Evolutionary conservation across 78 protist genomes (phyloP).

Genomic region (Monocercomonoides exilis): DNA sequence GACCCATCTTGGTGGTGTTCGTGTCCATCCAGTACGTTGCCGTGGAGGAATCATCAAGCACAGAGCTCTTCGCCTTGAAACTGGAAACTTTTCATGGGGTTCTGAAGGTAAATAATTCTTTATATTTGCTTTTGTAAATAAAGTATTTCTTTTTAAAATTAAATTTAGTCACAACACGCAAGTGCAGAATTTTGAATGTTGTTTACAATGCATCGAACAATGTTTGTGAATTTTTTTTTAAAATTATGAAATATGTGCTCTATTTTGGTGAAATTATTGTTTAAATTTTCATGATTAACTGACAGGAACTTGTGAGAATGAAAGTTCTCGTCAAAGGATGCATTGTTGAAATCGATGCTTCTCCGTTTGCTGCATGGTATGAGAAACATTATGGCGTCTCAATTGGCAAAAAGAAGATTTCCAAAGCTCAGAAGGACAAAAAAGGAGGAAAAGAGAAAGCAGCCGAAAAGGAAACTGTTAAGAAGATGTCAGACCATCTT

Average conservation of each 20-base stretch:
- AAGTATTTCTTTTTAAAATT: too few relatives aligned
- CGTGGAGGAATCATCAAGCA: conserved; percentile 92
- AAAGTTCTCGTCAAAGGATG: conserved; percentile 94
- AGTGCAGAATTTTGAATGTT: conserved; percentile 83
- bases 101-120: conserved; percentile 42
- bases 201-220: conserved; percentile 97
- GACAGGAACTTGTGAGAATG: conserved; percentile 97
- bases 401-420: conserved; percentile 70
- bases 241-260: too few relatives aligned
- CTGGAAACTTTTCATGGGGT: conserved; percentile 91
- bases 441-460: conserved; percentile 20
- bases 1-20: conserved; percentile 78
- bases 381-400: conserved; percentile 81
- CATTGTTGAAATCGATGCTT: conserved; percentile 83
- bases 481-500: neutral
- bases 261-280: too few relatives aligned
- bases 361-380: conserved; percentile 95
- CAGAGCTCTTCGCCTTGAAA: conserved; percentile 96
- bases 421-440: neutral
- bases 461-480: conserved; percentile 10
- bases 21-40: conserved; percentile 78
- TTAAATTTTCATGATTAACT: too few relatives aligned
- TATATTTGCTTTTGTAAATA: neutral
- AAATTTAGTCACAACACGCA: conserved; percentile 46
- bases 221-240: too few relatives aligned